Evolutionary conservation across 352 stramenopile species (phyloP).

Genomic region (Phytophthora citricola): DNA sequence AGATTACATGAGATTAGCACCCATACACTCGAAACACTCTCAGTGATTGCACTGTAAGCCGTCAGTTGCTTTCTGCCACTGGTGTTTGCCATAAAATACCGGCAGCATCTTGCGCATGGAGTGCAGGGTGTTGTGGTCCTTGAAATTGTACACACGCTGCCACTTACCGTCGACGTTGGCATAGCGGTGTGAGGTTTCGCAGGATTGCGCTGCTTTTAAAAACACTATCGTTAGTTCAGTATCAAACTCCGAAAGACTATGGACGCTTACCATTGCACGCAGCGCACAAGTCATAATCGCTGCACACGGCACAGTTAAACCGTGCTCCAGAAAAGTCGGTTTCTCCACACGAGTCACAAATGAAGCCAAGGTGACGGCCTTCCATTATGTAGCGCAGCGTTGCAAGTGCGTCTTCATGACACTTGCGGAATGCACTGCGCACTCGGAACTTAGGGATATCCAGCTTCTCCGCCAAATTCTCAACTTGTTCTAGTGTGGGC

Average conservation of each 20-base stretch:
- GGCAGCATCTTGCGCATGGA: slow-evolving; percentile 74
- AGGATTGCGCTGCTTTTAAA: slow-evolving; percentile 50
- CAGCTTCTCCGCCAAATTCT: slow-evolving; percentile 67
- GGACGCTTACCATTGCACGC: slow-evolving; percentile 57
- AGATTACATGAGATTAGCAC: slow-evolving; percentile 42
- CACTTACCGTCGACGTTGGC: slow-evolving; percentile 85
- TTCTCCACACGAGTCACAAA: slow-evolving; percentile 83
- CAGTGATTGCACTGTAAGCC: slow-evolving; percentile 11
- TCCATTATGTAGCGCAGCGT: slow-evolving; percentile 88
- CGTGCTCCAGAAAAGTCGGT: slow-evolving; percentile 79
- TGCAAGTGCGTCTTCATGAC: slow-evolving; percentile 62
- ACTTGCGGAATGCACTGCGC: slow-evolving; percentile 84
- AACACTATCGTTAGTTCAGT: slow-evolving; percentile 14
- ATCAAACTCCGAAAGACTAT: neutral
- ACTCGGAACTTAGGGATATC: slow-evolving; percentile 85
- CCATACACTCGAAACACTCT: slow-evolving; percentile 3
- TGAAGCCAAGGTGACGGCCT: slow-evolving; percentile 80
- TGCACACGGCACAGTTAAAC: slow-evolving; percentile 81
- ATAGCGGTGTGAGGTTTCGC: slow-evolving; percentile 75
- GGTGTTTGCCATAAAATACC: slow-evolving; percentile 61
- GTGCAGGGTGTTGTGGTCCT: slow-evolving; percentile 65
- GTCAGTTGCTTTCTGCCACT: slow-evolving; percentile 14
- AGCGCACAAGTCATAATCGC: slow-evolving; percentile 78
- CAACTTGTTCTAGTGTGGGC: slow-evolving; percentile 68
- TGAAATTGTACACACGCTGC: slow-evolving; percentile 80